These are phyloP conservation scores for Nicotiana tomentosiformis DNA, from an alignment of 257 asterid species.

Conservation along the genomic window DNA sequence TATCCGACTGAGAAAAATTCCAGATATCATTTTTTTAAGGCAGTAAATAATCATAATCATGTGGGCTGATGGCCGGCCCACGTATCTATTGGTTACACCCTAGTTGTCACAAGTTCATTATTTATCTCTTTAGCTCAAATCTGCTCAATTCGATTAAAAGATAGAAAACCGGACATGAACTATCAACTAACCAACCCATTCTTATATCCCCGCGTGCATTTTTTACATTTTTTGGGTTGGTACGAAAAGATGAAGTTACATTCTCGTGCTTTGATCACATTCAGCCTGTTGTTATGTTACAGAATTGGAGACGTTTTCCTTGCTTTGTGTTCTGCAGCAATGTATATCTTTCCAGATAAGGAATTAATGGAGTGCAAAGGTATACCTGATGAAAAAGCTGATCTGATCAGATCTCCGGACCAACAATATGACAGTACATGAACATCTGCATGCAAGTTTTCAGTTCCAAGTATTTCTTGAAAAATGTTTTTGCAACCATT, in stretches of 20 bases:
- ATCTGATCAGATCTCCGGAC: conserved; percentile 53
- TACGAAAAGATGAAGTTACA: not conserved
- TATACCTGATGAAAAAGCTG: conserved; percentile 54
- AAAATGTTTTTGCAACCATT: conserved; percentile 49
- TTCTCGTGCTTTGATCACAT: not conserved
- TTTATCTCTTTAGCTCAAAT: not conserved
- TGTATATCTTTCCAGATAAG: not conserved
- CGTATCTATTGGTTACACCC: too few relatives aligned
- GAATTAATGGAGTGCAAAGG: not conserved
- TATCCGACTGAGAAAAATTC: not conserved
- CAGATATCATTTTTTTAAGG: not conserved
- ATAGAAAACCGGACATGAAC: not conserved
- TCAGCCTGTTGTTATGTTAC: not conserved
- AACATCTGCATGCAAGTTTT: conserved; percentile 22
- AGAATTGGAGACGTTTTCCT: not conserved
- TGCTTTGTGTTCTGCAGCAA: not conserved
- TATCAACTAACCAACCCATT: not conserved
- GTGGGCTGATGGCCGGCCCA: too few relatives aligned
- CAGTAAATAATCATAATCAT: too few relatives aligned
- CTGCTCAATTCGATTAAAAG: not conserved
- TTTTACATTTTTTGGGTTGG: not conserved
- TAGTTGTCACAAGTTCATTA: not conserved
- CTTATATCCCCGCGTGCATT: not conserved
- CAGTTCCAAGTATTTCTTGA: conserved; percentile 25
- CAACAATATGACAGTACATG: conserved; percentile 61